Evolutionary conservation across 2,329 filamentous ascomycete species (phyloP).

Genomic region (Geosmithia putterillii): DNA sequence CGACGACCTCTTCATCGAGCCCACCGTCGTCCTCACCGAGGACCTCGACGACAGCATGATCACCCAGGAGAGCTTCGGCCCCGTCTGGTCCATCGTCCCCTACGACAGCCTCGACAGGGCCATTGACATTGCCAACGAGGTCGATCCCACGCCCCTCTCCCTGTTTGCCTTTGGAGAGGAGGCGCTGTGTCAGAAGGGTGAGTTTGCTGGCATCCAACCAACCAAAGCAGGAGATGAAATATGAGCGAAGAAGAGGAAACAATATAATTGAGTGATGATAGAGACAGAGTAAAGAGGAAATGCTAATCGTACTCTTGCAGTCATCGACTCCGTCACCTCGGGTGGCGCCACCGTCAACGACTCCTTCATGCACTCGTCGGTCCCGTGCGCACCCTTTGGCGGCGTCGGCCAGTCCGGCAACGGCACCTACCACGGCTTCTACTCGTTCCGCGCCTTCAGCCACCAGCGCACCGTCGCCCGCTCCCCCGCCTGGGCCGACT

Average conservation of each 20-base stretch:
- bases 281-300: background rate
- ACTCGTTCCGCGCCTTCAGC: constrained; percentile 30
- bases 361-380: constrained; percentile 27
- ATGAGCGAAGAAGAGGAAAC: background rate
- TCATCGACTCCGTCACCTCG: constrained; percentile 25
- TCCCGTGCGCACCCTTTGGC: constrained; percentile 31
- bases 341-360: constrained; percentile 41
- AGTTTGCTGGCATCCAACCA: constrained; percentile 9
- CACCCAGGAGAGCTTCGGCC: constrained; percentile 79
- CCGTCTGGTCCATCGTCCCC: constrained; percentile 74
- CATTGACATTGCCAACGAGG: constrained; percentile 65
- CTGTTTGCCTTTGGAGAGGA: constrained; percentile 80
- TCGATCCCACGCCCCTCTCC: constrained; percentile 74
- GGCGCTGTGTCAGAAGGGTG: constrained; percentile 62
- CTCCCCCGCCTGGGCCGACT: constrained; percentile 23
- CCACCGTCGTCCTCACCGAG: constrained; percentile 80
- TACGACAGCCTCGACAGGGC: constrained; percentile 75
- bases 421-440: constrained; percentile 34
- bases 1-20: constrained; percentile 71
- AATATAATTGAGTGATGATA: too few species aligned
- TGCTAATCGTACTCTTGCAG: constrained; percentile 15
- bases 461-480: constrained; percentile 24
- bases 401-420: constrained; percentile 35
- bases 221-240: background rate
- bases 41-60: constrained; percentile 63